A percentile compares a stretch with the other conserved stretches of the same genome.
These are phyloP conservation scores for Hymenoscyphus infarciens DNA, from an alignment of 2,329 filamentous ascomycete genomes.

Conservation along the genomic window DNA sequence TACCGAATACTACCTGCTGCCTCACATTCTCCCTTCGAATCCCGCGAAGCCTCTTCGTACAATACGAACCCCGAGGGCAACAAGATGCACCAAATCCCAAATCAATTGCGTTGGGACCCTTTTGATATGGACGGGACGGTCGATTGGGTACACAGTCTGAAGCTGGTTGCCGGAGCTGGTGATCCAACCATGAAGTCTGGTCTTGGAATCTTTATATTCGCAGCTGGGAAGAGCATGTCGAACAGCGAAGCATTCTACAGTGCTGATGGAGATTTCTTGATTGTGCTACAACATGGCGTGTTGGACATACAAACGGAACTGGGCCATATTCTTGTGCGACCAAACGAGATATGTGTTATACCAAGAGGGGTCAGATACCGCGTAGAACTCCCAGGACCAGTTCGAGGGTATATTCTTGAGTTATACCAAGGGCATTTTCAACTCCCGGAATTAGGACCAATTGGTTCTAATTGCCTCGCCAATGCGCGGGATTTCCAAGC, in stretches of 20 bases:
- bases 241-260: slow-evolving; percentile 77
- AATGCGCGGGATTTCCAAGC: slow-evolving; percentile 73
- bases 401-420: slow-evolving; percentile 71
- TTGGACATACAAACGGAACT: slow-evolving; percentile 77
- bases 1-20: slow-evolving; percentile 54
- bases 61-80: slow-evolving; percentile 38
- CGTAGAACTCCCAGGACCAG: slow-evolving; percentile 61
- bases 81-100: slow-evolving; percentile 66
- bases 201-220: slow-evolving; percentile 76
- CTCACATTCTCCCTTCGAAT: slow-evolving; percentile 47
- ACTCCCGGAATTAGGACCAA: slow-evolving; percentile 69
- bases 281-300: slow-evolving; percentile 70
- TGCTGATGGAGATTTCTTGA: slow-evolving; percentile 73
- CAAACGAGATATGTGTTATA: slow-evolving; percentile 74
- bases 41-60: slow-evolving; percentile 43
- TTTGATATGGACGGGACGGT: slow-evolving; percentile 69
- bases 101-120: slow-evolving; percentile 71
- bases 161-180: slow-evolving; percentile 73
- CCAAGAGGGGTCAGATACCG: slow-evolving; percentile 72
- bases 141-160: slow-evolving; percentile 61
- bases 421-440: slow-evolving; percentile 69
- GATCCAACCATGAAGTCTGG: slow-evolving; percentile 77
- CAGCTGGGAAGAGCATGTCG: slow-evolving; percentile 74
- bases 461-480: slow-evolving; percentile 71
- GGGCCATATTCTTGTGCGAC: slow-evolving; percentile 69